Percentiles rank a stretch among this genome's conserved stretches.
Evolutionary conservation across 2,329 filamentous ascomycete species (phyloP).

Genomic region (Curvularia lunata): DNA sequence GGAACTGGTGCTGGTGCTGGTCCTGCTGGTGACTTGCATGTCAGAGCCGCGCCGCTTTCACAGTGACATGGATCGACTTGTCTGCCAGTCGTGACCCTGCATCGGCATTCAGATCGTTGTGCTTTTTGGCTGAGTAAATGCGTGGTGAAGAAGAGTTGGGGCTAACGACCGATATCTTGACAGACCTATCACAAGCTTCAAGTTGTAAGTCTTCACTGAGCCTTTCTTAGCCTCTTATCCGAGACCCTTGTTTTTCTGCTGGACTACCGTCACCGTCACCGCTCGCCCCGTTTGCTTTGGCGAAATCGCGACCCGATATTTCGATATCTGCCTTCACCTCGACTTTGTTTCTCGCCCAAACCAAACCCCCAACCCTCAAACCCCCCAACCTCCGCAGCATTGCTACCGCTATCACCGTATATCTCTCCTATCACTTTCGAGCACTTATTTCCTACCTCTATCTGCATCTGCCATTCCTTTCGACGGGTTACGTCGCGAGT

Average conservation of each 20-base stretch:
- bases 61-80: conserved; percentile 5
- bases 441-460: conserved; percentile 13
- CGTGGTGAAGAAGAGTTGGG: conserved; percentile 30
- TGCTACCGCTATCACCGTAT: conserved; percentile 29
- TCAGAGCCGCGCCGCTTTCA: neutral
- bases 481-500: conserved; percentile 13
- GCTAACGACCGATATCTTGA: conserved; percentile 35
- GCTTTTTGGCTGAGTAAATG: conserved; percentile 12
- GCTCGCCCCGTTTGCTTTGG: conserved; percentile 16
- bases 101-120: neutral
- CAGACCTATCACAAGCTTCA: conserved; percentile 75
- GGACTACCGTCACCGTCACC: conserved; percentile 20
- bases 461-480: conserved; percentile 22
- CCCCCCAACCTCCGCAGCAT: conserved; percentile 11
- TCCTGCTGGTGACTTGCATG: conserved; percentile 8
- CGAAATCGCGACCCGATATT: conserved; percentile 9
- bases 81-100: neutral
- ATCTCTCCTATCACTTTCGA: conserved; percentile 25
- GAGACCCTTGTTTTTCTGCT: conserved; percentile 12
- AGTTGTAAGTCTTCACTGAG: conserved; percentile 66
- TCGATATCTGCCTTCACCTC: conserved; percentile 11
- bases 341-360: conserved; percentile 12
- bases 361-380: neutral
- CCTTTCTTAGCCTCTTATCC: conserved; percentile 18
- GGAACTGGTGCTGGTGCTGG: neutral